Base-by-base conservation (phyloP, 345 rosid species). In the Clarkia xantiana region DNA sequence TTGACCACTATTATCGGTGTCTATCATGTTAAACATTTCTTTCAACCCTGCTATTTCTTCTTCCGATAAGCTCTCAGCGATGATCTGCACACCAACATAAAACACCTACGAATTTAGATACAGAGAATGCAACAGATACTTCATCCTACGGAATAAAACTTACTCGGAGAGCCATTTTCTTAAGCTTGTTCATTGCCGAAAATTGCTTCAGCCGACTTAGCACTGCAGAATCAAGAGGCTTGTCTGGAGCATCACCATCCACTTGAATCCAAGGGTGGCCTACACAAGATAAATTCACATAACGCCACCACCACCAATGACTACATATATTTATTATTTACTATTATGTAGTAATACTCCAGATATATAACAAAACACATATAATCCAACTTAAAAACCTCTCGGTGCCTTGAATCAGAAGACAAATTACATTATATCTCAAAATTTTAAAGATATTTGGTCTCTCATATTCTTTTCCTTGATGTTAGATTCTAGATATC, bases 11-110 rank as follows among this genome's bases (percentile, higher is more conserved):
- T 38, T 58, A 42, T 72, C 77, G 10, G 73, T 10, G 9, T 72
- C 77, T 42, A 72, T 72, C 77, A 72, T 72, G 56, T 69, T 73
- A 58, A 73, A 73, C 74, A 69, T 73, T 61, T 73, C 78, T 58
- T 57, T 73, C 53, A 73, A 57, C 18, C 78, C 74, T 3, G 78
- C 78, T 3, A 73, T 68, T 54, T 73, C 74, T 48, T 68, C 74
- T 29, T 65, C 78, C 16, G 78, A 69, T 20, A 73, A 60, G 64
- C 66, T 73, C 66, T 73, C 74, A 17, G 74, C 74, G 62, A 73
- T 73, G 38, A 73, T 63, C 78, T 73, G 67, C 38, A 40, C 34
- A 41, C 18, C 36, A 41, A 5, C 2, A 6, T 5, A 16, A 14
- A 29, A 55, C 9, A 38, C 13, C 19, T 17, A 44, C 13, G 11